Evolutionary conservation across 306 rosid species (phyloP).

Genomic region (Morella rubra): DNA sequence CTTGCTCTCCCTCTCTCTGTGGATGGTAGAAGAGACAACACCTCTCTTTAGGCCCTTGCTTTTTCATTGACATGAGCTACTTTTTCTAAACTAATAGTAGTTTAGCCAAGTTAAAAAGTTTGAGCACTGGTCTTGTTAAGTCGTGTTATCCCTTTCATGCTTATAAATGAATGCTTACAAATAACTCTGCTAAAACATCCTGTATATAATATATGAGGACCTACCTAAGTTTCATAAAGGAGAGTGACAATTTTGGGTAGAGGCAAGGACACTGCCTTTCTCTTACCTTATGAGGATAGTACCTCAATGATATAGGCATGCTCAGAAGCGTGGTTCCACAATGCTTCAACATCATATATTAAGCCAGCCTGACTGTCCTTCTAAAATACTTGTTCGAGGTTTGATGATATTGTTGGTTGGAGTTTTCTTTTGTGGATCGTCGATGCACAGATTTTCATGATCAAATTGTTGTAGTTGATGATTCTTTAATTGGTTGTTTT

Average conservation of each 20-base stretch:
- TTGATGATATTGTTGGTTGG: background rate
- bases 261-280: background rate
- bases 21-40: background rate
- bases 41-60: slow-evolving; percentile 6
- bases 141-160: background rate
- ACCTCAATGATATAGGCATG: background rate
- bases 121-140: slow-evolving; percentile 4
- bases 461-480: slow-evolving; percentile 8
- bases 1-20: slow-evolving; percentile 2
- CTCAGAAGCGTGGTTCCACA: background rate
- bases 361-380: background rate
- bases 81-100: background rate
- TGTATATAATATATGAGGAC: slow-evolving; percentile 1
- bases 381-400: background rate
- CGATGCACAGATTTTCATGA: slow-evolving; percentile 2
- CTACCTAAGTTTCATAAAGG: slow-evolving; percentile 16
- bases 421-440: background rate
- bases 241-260: slow-evolving; percentile 10
- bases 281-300: background rate
- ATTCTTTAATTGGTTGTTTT: slow-evolving; percentile 22
- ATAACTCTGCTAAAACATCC: slow-evolving; percentile 17
- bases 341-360: background rate
- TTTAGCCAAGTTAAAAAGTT: slow-evolving; percentile 9
- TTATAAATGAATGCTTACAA: background rate
- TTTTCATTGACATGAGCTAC: slow-evolving; percentile 1